These are phyloP conservation scores for Triticum turgidum DNA, from an alignment of 176 grass and related monocot genomes.

Conservation along the genomic window DNA sequence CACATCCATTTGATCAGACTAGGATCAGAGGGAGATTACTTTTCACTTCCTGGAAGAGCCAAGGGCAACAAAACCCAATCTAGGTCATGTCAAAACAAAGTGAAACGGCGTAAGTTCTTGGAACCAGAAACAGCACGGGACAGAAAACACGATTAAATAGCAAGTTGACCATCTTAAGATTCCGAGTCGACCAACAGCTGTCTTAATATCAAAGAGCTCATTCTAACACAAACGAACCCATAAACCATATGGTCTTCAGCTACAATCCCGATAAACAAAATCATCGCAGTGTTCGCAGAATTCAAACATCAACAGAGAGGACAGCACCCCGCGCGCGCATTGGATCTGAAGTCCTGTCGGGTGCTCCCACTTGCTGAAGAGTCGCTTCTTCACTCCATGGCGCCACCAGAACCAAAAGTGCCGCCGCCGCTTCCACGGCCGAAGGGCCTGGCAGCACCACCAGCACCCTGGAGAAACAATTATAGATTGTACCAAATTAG, in stretches of 20 bases:
- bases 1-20: no score
- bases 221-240: slow-evolving; percentile 31
- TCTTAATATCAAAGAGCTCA: background rate
- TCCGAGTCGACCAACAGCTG: background rate
- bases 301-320: slow-evolving; percentile 34
- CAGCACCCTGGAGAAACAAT: slow-evolving; percentile 44
- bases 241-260: slow-evolving; percentile 31
- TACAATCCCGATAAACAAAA: slow-evolving; percentile 44
- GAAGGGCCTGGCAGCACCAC: slow-evolving; percentile 69
- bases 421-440: slow-evolving; percentile 63
- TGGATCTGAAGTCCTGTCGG: background rate
- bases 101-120: no score
- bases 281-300: slow-evolving; percentile 28
- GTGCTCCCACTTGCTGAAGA: background rate
- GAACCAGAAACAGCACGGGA: no score
- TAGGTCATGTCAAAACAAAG: no score
- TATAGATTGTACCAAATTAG: background rate
- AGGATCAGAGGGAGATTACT: no score
- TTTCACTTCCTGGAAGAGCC: no score
- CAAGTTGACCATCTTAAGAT: slow-evolving; percentile 5
- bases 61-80: no score
- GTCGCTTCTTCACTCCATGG: slow-evolving; percentile 85
- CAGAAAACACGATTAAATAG: background rate
- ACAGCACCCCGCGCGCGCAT: background rate
- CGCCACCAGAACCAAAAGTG: slow-evolving; percentile 42